Conservation (phyloP, 805 yeast species). For the Scheffersomyces spartinae region DNA sequence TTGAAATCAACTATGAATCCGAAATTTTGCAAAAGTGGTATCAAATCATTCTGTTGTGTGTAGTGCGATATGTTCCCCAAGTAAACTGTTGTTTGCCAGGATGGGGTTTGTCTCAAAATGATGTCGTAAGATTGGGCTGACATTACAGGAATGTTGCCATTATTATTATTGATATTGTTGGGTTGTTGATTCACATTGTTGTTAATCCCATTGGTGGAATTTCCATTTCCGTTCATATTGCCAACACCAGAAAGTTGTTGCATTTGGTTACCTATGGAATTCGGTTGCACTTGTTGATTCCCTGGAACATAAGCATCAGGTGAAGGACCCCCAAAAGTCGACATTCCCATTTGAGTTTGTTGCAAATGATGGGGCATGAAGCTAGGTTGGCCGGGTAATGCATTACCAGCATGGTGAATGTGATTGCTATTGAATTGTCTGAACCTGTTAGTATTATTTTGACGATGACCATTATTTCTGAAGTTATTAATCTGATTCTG, state of each 20-base stretch:
- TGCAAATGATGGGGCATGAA: too few species aligned
- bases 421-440: conserved; percentile 7
- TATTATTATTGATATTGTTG: conserved; percentile 2
- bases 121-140: conserved; percentile 55
- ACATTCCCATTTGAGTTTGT: too few species aligned
- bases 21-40: conserved; percentile 64
- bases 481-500: conserved; percentile 6
- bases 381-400: too few species aligned
- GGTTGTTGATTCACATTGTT: too few species aligned
- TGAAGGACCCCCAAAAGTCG: too few species aligned
- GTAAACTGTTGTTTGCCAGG: conserved; percentile 79
- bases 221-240: conserved; percentile 9
- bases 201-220: conserved; percentile 5
- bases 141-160: conserved; percentile 16
- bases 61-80: conserved; percentile 76
- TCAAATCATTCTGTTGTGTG: conserved; percentile 60
- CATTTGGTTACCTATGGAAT: conserved; percentile 3
- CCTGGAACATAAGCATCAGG: too few species aligned
- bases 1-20: conserved; percentile 78
- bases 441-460: conserved; percentile 5
- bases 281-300: conserved; percentile 3
- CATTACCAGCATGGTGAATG: conserved; percentile 6
- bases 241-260: conserved; percentile 2
- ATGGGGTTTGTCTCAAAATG: conserved; percentile 68
- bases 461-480: conserved; percentile 8